A percentile compares a stretch with the other conserved stretches of the same genome.
phyloP scores from a whole-genome alignment of 768 basidiomycete genomes.

The Amanita fuliginea region DNA sequence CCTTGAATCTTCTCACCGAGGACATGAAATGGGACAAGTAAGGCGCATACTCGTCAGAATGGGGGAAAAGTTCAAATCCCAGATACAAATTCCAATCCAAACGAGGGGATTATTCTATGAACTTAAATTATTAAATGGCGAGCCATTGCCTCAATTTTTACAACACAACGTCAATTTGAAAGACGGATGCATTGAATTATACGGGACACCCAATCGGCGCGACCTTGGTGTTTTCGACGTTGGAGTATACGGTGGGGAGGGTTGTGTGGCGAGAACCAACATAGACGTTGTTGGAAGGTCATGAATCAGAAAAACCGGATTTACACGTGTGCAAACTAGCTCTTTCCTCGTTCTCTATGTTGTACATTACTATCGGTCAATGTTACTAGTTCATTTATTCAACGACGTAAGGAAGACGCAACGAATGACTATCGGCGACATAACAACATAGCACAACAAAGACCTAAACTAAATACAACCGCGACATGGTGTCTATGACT shows the following conservation, averaged over 20 bases:
- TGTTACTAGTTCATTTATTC: not conserved
- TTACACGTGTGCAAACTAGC: slow-evolving; percentile 1
- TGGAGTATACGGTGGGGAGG: slow-evolving; percentile 43
- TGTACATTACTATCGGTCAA: slow-evolving; percentile 7
- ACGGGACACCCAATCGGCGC: slow-evolving; percentile 35
- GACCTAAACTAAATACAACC: slow-evolving; percentile 4
- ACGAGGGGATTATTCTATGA: slow-evolving; percentile 24
- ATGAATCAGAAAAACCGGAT: not conserved
- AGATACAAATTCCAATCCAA: slow-evolving; percentile 28
- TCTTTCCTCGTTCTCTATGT: slow-evolving; percentile 1
- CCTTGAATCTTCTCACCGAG: slow-evolving; percentile 45
- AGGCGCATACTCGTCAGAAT: slow-evolving; percentile 39
- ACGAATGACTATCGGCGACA: too few relatives aligned
- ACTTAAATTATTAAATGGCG: slow-evolving; percentile 39
- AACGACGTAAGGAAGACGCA: not conserved
- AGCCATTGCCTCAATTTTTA: slow-evolving; percentile 44
- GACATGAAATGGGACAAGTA: slow-evolving; percentile 18
- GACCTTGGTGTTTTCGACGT: slow-evolving; percentile 46
- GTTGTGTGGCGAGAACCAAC: slow-evolving; percentile 42
- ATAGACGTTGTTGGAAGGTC: slow-evolving; percentile 39
- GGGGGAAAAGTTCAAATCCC: slow-evolving; percentile 51
- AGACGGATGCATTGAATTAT: slow-evolving; percentile 43
- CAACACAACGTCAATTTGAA: slow-evolving; percentile 36
- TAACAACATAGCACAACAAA: not conserved
- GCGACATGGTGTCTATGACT: slow-evolving; percentile 44